Base-by-base conservation (phyloP, 2,329 filamentous ascomycete genomes). In the Microascus cirrosus region DNA sequence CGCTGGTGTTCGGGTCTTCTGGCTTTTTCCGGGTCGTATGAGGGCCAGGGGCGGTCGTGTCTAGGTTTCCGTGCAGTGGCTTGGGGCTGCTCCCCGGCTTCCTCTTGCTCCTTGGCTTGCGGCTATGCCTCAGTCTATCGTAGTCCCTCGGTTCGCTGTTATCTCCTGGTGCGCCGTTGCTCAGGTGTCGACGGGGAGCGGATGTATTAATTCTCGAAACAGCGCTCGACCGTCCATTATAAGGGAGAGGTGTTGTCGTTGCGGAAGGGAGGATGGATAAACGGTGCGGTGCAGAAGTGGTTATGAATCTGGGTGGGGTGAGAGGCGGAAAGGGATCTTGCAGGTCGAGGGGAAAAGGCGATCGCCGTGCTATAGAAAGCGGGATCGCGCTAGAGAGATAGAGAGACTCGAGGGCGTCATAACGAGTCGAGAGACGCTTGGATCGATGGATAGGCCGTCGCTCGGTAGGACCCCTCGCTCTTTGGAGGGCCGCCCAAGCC, bases 321-420 rank as follows among this genome's bases (percentile, higher is more conserved):
- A 45, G 54, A 55, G 59, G 25, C 54, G 36, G 45, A 42, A 58
- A 52, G 58, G 58, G 58, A 20, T 54, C 28, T 25, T 39, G 10
- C 18, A 6, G 22, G 22, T 28, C 60, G 50, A 53, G 32, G 45
- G 20, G 39, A 36, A 25, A 58, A 53, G 50, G 59, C 51, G 45
- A 58, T 55, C 24, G 58, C 51, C 35, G 58, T 45, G 24, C 50
- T 53, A 35, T 35, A 18, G 34, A 57, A 50, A 28, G 56, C 39
- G 54, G 57, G 34, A 24, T 36, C 20, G 55, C 53, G 56, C 20
- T 58, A 55, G 34, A 59, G 39, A 28, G 56, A 58, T 54, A 62
- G 57, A 53, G 48, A 3, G 55, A 22, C 34, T 57, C 55, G 13
- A 53, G 32, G 28, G 55, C 20, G 24, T 57, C 55, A 52, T 57